Conservation (phyloP, 2,329 filamentous ascomycete genomes). For the Fonsecaea monophora region DNA sequence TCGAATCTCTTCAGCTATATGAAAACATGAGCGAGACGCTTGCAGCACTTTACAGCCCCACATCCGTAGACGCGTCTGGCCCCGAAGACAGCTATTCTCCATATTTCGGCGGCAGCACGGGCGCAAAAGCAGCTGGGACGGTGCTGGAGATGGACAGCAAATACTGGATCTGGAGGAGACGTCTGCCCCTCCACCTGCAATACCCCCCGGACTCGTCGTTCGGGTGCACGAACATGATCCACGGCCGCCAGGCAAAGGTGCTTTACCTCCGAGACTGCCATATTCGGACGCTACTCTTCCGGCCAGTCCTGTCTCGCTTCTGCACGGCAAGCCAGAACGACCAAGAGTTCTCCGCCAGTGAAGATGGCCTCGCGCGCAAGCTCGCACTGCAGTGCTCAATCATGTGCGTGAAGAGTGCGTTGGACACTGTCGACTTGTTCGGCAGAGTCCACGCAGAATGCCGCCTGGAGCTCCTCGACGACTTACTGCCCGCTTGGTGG, state of each 20-base stretch:
- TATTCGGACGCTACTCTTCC: conserved; percentile 29
- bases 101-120: conserved; percentile 21
- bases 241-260: conserved; percentile 25
- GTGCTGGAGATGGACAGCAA: conserved; percentile 29
- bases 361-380: conserved; percentile 15
- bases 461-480: conserved; percentile 31
- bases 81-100: conserved; percentile 8
- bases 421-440: conserved; percentile 46
- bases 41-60: conserved; percentile 22
- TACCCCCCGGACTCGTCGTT: not conserved
- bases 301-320: conserved; percentile 27
- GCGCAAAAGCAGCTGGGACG: conserved; percentile 18
- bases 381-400: conserved; percentile 42
- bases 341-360: not conserved
- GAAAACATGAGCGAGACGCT: conserved; percentile 29
- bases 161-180: conserved; percentile 12
- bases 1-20: conserved; percentile 28
- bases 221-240: not conserved
- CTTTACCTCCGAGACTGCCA: conserved; percentile 24
- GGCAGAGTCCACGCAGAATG: conserved; percentile 31
- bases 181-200: conserved; percentile 22
- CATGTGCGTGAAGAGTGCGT: conserved; percentile 46
- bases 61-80: not conserved
- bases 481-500: conserved; percentile 48
- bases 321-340: conserved; percentile 15